Base-by-base conservation (phyloP, 176 grass and related monocot genomes). In the Hsuehochloa calcarea region DNA sequence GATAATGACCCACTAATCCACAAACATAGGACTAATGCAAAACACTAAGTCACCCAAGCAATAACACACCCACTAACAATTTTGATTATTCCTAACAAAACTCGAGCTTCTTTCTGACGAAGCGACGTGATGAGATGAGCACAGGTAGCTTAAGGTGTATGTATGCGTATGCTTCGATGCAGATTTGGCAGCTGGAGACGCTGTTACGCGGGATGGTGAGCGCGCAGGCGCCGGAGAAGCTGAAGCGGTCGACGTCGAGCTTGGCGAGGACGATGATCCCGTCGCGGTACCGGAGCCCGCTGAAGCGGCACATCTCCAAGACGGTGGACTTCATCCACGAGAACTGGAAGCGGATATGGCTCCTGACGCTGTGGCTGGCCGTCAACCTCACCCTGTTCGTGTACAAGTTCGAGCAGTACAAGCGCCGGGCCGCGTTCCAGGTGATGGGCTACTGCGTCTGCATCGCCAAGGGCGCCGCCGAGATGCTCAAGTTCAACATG, bases 391-490 rank as follows among this genome's bases (percentile, higher is more conserved):
- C 3, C 10, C 88, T 99, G 55, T 95, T 92, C 78, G 59, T 54
- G 22, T 96, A 86, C 91, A 99, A 99, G 81, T 96, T 99, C 50
- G 88, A 96, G 70, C 93, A 96, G 70, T 99, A 99, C 79, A 94
- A 85, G 69, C 89, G 82, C 65, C 79, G 75, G 15, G 15, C 91
- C 17, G 62, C 97, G 34, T 99, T 94, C 79, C 86, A 99, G 85
- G 97, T 99, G 74, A 99, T 99, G 93, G 97, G 93, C 49, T 78
- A 91, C 81, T 99, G 97, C 34, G 97, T 99, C 19, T 99, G 93
- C 61, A n/a, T 92, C 23, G 93, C 93, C 80, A 99, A 96, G 89
- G 97, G 93, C 23, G 97, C 93, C 37, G 97, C 97, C 47, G 97
- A 99, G 90, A 89, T 49, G 26, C 90, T 99, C 80, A 99, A 99